A percentile compares a stretch with the other conserved stretches of the same genome.
These are phyloP conservation scores for Imleria badia DNA, from an alignment of 768 basidiomycete species.

Conservation along the genomic window DNA sequence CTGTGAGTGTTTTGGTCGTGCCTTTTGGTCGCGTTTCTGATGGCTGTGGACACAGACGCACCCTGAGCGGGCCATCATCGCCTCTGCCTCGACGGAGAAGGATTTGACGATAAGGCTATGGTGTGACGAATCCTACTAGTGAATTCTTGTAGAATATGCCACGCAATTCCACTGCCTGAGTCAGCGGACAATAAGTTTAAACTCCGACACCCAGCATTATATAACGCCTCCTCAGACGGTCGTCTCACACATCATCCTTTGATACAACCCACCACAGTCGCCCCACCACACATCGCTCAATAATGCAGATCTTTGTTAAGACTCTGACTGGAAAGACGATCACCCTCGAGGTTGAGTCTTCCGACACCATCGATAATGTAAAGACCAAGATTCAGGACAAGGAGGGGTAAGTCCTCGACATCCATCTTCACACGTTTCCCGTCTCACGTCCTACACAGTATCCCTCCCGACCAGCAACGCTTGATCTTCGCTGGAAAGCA, in stretches of 20 bases:
- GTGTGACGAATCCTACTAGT: constrained; percentile 44
- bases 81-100: constrained; percentile 88
- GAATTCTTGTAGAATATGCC: constrained; percentile 6
- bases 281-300: not conserved
- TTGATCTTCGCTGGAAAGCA: constrained; percentile 97
- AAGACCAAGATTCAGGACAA: constrained; percentile 66
- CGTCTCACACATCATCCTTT: not conserved
- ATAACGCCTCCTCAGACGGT: constrained; percentile 4
- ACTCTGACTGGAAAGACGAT: constrained; percentile 89
- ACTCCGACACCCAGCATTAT: constrained; percentile 15
- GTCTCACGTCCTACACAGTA: constrained; percentile 35
- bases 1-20: constrained; percentile 44
- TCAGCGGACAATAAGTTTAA: constrained; percentile 17
- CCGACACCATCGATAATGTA: constrained; percentile 28
- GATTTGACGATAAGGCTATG: constrained; percentile 84
- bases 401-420: constrained; percentile 41
- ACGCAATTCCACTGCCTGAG: constrained; percentile 9
- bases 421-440: too few relatives aligned
- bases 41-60: constrained; percentile 55
- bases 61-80: constrained; percentile 71
- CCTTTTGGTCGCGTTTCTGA: not conserved
- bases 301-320: constrained; percentile 76
- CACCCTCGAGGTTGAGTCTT: constrained; percentile 29
- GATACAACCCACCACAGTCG: constrained; percentile 4
- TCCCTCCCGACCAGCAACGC: constrained; percentile 89